These are phyloP conservation scores for Forsythia viridissima DNA, from an alignment of 257 asterid genomes.

Conservation along the genomic window DNA sequence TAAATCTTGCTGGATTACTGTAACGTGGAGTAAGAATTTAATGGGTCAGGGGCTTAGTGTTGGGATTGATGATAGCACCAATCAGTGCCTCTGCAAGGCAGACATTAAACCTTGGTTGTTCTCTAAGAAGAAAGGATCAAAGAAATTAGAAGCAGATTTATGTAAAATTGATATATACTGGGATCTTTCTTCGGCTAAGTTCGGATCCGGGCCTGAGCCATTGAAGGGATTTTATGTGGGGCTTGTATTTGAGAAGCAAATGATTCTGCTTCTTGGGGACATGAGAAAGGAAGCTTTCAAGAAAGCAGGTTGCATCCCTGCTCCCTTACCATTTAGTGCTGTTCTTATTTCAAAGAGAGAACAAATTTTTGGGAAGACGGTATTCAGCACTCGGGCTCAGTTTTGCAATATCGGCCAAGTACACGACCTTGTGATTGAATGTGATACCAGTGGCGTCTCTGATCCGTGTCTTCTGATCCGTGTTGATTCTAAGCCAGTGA, in stretches of 20 bases:
- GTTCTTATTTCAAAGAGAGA: slow-evolving; percentile 38
- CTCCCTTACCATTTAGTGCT: slow-evolving; percentile 24
- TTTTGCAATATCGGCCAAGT: slow-evolving; percentile 27
- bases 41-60: slow-evolving; percentile 48
- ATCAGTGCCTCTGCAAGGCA: slow-evolving; percentile 38
- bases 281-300: slow-evolving; percentile 43
- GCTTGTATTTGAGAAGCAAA: slow-evolving; percentile 30
- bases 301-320: slow-evolving; percentile 28
- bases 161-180: slow-evolving; percentile 35
- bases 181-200: slow-evolving; percentile 48
- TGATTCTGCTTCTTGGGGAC: slow-evolving; percentile 46
- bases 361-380: slow-evolving; percentile 39
- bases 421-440: slow-evolving; percentile 44
- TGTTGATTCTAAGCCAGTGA: slow-evolving; percentile 28
- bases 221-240: slow-evolving; percentile 43
- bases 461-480: slow-evolving; percentile 35
- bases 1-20: slow-evolving; percentile 40
- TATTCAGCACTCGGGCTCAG: slow-evolving; percentile 37
- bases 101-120: slow-evolving; percentile 44
- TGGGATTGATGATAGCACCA: slow-evolving; percentile 34
- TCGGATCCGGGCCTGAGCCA: slow-evolving; percentile 54
- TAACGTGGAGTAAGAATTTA: slow-evolving; percentile 44
- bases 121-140: slow-evolving; percentile 51
- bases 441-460: slow-evolving; percentile 19
- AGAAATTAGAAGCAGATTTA: slow-evolving; percentile 32